These are phyloP conservation scores for Gloeostereum incarnatum DNA, from an alignment of 768 basidiomycete genomes.

Conservation along the genomic window DNA sequence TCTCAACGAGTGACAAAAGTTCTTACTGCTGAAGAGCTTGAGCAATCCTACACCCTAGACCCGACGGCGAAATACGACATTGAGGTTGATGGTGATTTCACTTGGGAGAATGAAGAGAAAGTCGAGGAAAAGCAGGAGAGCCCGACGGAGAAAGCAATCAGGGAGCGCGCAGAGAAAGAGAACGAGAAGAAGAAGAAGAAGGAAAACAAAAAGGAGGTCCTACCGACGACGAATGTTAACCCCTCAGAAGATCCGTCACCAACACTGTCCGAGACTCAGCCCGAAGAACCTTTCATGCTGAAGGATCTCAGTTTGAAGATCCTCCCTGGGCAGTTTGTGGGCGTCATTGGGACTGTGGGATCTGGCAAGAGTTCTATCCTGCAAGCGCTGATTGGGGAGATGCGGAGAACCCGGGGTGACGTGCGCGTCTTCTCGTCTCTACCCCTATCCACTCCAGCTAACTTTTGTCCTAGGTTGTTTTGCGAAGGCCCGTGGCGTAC, in stretches of 20 bases:
- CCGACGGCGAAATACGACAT: conserved; percentile 16
- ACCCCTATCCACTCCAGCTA: background rate
- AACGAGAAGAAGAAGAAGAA: conserved; percentile 8
- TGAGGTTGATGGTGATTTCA: conserved; percentile 19
- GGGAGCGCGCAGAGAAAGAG: conserved; percentile 8
- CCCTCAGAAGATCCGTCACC: background rate
- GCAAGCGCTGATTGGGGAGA: conserved; percentile 31
- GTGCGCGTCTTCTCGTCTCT: conserved; percentile 16
- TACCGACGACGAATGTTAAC: conserved; percentile 11
- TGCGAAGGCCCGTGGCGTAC: conserved; percentile 47
- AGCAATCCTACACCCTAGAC: conserved; percentile 20
- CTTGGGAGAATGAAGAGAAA: conserved; percentile 22
- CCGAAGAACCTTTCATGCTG: conserved; percentile 21
- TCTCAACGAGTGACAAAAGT: conserved; percentile 21
- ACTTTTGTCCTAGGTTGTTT: conserved; percentile 21
- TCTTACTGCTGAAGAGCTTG: conserved; percentile 26
- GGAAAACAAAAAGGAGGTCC: conserved; percentile 8
- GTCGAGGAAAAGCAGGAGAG: conserved; percentile 7
- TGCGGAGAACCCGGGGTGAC: conserved; percentile 32
- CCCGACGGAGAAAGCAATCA: conserved; percentile 3
- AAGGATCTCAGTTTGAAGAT: conserved; percentile 18
- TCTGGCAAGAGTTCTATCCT: conserved; percentile 37
- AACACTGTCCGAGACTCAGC: conserved; percentile 2
- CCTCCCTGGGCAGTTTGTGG: conserved; percentile 33
- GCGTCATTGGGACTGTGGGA: conserved; percentile 43